Base-by-base conservation (phyloP, 495 filamentous ascomycete genomes). In the Penicillium nucicola region DNA sequence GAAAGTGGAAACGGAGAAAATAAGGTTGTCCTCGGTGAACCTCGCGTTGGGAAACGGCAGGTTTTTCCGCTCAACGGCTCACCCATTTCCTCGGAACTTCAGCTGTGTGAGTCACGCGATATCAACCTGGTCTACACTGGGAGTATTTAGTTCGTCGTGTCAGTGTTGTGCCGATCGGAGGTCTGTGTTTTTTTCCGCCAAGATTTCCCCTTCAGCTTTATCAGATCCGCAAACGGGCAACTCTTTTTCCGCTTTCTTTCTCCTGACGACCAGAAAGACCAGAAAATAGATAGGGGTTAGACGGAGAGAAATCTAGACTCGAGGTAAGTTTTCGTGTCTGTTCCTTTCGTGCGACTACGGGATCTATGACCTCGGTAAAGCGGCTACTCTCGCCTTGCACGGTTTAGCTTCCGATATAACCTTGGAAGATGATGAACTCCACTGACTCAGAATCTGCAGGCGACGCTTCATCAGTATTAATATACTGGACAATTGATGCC, bases 1-100 rank as follows among this genome's bases (percentile, higher is more conserved):
- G 17, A 15, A 42, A 38, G 23, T 32, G 38, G 32, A 36, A 14
- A 42, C 25, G 25, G 19, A 23, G 12, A 14, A 15, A 42, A 35
- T 43, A 55, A 56, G 43, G 48, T 59, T 59, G 54, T 60, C 35
- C 50, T 57, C 60, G 56, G 60, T 60, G 53, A 60, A 55, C n/a
- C 5, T 51, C 42, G 40, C 40, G 52, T 53, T 46, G 13, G 14
- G 38, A 12, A 4, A 5, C 53, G 53, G 53, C 55, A 51, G 59
- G 36, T 23, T 46, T 43, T 59, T 56, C 40, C 38, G 15, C 50
- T 49, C 44, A 50, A 50, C 45, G 36, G 44, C 45, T 53, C 55
- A 62, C 50, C 50, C n/a, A 37, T 23, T 34, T 10, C 19, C 19
- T 50, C 44, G 35, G 45, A 41, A 31, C 3, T 19, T 48, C 7